phyloP scores from a whole-genome alignment of 108 stramenopile species.

The Skeletonema grethae region DNA sequence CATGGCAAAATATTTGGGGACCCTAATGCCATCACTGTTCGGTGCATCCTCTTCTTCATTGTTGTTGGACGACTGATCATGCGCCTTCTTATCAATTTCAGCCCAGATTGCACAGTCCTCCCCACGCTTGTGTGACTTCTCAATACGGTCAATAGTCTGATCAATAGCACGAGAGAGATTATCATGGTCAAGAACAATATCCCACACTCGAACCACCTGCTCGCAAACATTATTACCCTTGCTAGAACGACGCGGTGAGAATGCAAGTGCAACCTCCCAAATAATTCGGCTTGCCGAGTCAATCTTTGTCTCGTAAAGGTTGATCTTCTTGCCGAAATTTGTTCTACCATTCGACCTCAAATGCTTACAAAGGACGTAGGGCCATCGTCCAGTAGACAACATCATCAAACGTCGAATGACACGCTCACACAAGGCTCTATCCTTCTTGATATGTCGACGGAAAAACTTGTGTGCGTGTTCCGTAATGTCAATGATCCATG shows the following conservation, averaged over 20 bases:
- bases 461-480: constrained; percentile 55
- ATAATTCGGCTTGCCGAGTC: constrained; percentile 37
- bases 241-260: constrained; percentile 42
- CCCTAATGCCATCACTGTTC: not conserved
- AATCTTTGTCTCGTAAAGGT: constrained; percentile 52
- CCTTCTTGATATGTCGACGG: constrained; percentile 28
- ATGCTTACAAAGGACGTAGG: constrained; percentile 37
- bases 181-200: constrained; percentile 55
- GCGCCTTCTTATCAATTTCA: constrained; percentile 20
- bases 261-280: constrained; percentile 51
- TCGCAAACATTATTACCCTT: constrained; percentile 23
- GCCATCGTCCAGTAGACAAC: constrained; percentile 54
- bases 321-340: constrained; percentile 9
- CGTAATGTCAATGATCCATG: constrained; percentile 51
- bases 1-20: constrained; percentile 45
- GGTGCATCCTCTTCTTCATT: not conserved
- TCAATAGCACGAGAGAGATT: constrained; percentile 43
- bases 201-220: constrained; percentile 58
- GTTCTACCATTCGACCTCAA: constrained; percentile 17
- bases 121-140: constrained; percentile 52
- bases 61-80: not conserved
- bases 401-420: constrained; percentile 41
- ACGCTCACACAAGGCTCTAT: constrained; percentile 34
- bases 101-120: constrained; percentile 39
- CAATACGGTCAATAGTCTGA: constrained; percentile 43